Conservation (phyloP, 495 filamentous ascomycete genomes). For the Aspergillus kassunensis region DNA sequence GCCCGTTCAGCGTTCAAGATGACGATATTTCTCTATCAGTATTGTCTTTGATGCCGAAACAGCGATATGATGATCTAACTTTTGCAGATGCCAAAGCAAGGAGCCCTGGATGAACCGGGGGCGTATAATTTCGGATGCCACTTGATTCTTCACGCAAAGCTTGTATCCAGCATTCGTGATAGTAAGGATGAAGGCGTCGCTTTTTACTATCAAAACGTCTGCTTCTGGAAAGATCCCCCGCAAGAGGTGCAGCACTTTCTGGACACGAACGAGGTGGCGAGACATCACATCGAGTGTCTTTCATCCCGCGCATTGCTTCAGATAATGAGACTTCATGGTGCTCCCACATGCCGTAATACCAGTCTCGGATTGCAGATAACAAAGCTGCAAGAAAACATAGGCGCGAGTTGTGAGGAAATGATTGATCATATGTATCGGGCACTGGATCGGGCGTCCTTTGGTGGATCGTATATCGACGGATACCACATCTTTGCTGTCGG, state of each 20-base stretch:
- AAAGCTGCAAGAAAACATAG: constrained; percentile 16
- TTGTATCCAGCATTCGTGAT: constrained; percentile 20
- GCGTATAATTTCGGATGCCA: constrained; percentile 12
- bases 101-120: background rate
- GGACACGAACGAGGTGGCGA: background rate
- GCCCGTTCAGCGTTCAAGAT: constrained; percentile 27
- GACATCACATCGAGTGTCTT: constrained; percentile 8
- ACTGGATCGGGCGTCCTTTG: background rate
- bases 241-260: background rate
- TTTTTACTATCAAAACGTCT: constrained; percentile 24
- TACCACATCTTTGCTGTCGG: constrained; percentile 1
- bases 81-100: background rate
- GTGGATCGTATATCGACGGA: background rate
- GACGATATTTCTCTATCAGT: constrained; percentile 25
- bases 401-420: constrained; percentile 15
- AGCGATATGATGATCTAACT: background rate
- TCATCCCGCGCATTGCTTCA: constrained; percentile 18
- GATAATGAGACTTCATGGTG: background rate
- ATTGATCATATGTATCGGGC: constrained; percentile 21
- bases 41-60: background rate
- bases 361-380: background rate
- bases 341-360: background rate
- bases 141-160: constrained; percentile 19
- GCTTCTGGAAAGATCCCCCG: constrained; percentile 19
- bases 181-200: constrained; percentile 1